phyloP scores from a whole-genome alignment of 2,329 filamentous ascomycete species.

The Periconia macrospinosa region DNA sequence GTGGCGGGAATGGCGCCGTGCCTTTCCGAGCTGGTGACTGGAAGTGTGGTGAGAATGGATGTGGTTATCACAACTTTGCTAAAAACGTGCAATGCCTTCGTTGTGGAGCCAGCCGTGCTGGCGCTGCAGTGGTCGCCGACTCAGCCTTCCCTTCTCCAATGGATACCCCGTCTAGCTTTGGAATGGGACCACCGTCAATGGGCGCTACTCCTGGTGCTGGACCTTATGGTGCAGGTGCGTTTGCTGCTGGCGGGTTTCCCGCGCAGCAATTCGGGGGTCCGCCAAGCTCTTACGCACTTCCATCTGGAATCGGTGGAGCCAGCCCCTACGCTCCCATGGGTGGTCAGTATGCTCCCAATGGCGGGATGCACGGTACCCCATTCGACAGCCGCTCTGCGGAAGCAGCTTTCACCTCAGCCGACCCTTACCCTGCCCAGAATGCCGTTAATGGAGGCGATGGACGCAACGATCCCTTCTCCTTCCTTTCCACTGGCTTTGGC shows the following conservation, averaged over 20 bases:
- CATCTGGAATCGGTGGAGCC: conserved; percentile 79
- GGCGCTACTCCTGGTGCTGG: conserved; percentile 69
- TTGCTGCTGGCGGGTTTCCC: conserved; percentile 63
- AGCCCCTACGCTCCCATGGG: conserved; percentile 76
- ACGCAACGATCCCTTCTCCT: conserved; percentile 77
- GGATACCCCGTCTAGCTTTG: conserved; percentile 80
- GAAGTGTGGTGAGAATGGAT: conserved; percentile 98
- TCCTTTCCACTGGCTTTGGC: conserved; percentile 73
- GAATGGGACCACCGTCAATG: conserved; percentile 88
- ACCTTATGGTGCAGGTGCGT: conserved; percentile 71
- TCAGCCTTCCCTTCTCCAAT: conserved; percentile 89
- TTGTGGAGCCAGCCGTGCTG: conserved; percentile 91
- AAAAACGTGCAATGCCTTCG: conserved; percentile 98
- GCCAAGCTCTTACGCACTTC: conserved; percentile 85
- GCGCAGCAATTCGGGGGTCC: conserved; percentile 84
- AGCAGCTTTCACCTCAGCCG: conserved; percentile 88
- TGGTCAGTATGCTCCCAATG: conserved; percentile 76
- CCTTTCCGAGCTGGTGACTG: conserved; percentile 98
- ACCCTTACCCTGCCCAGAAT: conserved; percentile 77
- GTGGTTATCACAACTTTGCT: conserved; percentile 98
- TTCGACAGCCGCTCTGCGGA: conserved; percentile 95
- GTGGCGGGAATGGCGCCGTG: conserved; percentile 81
- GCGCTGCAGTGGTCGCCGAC: conserved; percentile 91
- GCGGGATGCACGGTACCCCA: conserved; percentile 77
- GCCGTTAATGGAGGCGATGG: conserved; percentile 65